Percentiles rank a stretch among this genome's conserved stretches.
These are phyloP conservation scores for Pneumocystis canis DNA, from an alignment of 1,139 yeast species.

Conservation along the genomic window DNA sequence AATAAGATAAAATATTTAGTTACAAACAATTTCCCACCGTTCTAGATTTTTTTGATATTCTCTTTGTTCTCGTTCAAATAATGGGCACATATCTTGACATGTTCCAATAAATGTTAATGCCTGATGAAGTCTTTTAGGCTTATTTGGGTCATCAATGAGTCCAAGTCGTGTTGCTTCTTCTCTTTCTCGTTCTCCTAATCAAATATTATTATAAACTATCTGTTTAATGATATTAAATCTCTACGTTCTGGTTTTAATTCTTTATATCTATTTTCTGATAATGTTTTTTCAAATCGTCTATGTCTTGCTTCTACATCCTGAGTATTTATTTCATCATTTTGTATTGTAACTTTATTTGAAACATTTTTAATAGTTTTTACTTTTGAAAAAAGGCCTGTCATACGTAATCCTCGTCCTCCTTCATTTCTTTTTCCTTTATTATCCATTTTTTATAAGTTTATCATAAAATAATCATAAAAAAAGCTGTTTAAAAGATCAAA, in stretches of 20 bases:
- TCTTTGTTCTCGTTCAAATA: conserved; percentile 79
- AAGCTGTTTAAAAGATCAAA: too few relatives aligned
- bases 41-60: conserved; percentile 79
- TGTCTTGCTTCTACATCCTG: neutral
- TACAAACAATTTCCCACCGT: conserved; percentile 45
- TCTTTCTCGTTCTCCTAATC: conserved; percentile 51
- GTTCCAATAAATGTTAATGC: conserved; percentile 82
- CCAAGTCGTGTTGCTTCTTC: conserved; percentile 67
- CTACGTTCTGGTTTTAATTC: neutral
- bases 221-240: neutral
- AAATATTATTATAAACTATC: neutral
- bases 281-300: neutral
- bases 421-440: neutral
- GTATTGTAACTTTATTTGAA: neutral
- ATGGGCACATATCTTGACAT: conserved; percentile 89
- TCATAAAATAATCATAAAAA: neutral
- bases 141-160: conserved; percentile 76
- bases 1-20: neutral
- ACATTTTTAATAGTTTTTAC: neutral
- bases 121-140: conserved; percentile 64
- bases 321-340: neutral
- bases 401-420: neutral
- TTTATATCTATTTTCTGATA: neutral
- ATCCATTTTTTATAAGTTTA: neutral
- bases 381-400: neutral